Evolutionary conservation across 495 filamentous ascomycete genomes (phyloP).

Genomic region (Cudoniella acicularis): DNA sequence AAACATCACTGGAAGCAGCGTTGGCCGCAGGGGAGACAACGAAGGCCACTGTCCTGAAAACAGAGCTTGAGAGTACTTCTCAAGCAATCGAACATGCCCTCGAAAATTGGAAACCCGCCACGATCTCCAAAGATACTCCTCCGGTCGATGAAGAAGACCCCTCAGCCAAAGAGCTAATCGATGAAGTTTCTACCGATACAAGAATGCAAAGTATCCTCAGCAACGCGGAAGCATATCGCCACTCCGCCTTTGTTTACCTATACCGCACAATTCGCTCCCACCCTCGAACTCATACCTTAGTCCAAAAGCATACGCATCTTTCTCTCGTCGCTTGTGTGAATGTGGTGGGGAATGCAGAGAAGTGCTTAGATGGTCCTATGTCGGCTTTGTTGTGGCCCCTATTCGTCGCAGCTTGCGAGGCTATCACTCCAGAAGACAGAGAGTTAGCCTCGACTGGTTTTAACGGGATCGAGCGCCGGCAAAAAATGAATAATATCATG

Average conservation of each 20-base stretch:
- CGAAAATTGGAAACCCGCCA: constrained; percentile 47
- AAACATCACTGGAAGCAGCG: constrained; percentile 44
- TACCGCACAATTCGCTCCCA: constrained; percentile 50
- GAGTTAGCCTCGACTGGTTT: constrained; percentile 43
- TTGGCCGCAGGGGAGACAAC: constrained; percentile 34
- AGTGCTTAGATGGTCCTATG: constrained; percentile 44
- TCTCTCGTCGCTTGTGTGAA: constrained; percentile 44
- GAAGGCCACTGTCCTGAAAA: constrained; percentile 48
- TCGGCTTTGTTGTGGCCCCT: constrained; percentile 57
- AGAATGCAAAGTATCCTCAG: constrained; percentile 46
- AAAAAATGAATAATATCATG: constrained; percentile 59
- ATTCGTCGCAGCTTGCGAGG: constrained; percentile 57
- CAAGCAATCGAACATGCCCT: constrained; percentile 54
- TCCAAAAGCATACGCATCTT: constrained; percentile 48
- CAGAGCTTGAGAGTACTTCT: constrained; percentile 51
- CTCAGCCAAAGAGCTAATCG: constrained; percentile 3
- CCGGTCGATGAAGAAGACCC: constrained; percentile 8
- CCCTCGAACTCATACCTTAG: constrained; percentile 38
- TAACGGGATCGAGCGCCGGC: constrained; percentile 40
- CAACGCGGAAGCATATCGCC: constrained; percentile 60
- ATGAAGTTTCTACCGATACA: constrained; percentile 23
- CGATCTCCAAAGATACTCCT: constrained; percentile 4
- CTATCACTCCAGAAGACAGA: constrained; percentile 36
- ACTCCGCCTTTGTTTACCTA: constrained; percentile 57
- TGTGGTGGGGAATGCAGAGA: constrained; percentile 37